Evolutionary conservation across 2,329 filamentous ascomycete species (phyloP), one percentile per base, ranked within the genome.

Genomic region (Cadophora gregata): DNA sequence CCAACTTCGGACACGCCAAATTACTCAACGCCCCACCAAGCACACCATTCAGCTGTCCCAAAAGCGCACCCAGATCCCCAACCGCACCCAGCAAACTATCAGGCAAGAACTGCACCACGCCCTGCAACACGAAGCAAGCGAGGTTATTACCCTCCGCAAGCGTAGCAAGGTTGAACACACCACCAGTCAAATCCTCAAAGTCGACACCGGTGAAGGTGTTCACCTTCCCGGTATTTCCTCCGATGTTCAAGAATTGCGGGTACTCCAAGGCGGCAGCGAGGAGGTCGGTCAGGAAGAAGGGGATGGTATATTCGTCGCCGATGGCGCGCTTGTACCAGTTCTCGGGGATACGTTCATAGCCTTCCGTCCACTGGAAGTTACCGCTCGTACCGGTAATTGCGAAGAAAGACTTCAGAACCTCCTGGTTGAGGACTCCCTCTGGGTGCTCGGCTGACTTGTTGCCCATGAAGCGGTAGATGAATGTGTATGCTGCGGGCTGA

Each of bases 191-290:
- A 63, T 84, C 74, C 1, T 69, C 66, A 1, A 83, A 42, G 69
- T 82, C 75, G 59, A 86, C 70, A 6, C 82, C 83, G 5, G 80
- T 77, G 70, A 85, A 87, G 31, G 79, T 82, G 75, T 87, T 82
- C 21, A 82, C 79, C 5, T 77, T 78, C 27, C 84, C 83, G 7
- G 80, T 80, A 71, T 87, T 86, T 14, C 85, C 85, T 7, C 85
- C 85, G 19, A 86, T 79, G 69, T 78, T 81, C 29, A 75, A 78
- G 24, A 84, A 78, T 33, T 80, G 75, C 0, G 83, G 83, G 61
- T 84, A 78, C 69, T 81, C 76, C 21, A 74, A 5, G 3, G 79
- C 73, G 67, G 76, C 79, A 31, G 72, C 69, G 8, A 81, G 64
- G 5, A 82, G 70, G 70, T 85, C 83, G 5, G 79, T 66, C 38